Evolutionary conservation across 805 yeast genomes (phyloP), one percentile per base, ranked within the genome.

Genomic region (Spathaspora gorwiae): DNA sequence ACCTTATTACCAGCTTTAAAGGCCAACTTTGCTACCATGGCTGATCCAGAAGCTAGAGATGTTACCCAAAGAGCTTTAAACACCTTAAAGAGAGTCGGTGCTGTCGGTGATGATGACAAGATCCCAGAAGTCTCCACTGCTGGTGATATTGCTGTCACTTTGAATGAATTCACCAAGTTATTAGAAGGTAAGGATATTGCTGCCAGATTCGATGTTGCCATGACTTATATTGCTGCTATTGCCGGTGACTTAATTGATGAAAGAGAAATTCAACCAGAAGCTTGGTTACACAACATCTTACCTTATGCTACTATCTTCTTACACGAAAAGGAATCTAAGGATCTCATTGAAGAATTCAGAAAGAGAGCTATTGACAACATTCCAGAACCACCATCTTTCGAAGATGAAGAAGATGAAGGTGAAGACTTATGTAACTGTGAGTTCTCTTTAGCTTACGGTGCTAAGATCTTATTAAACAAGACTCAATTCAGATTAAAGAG

Each of bases 341-440:
- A 83, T 47, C 56, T 62, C 50, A 85, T 92, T 67, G 97, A 90
- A 75, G 88, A 86, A 73, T 89, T 83, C 85, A 90, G 98, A 82
- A 85, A 84, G 82, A 78, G 84, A 78, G 92, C 98, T 59, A 85
- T 94, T 68, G 96, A 90, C 79, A 94, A 94, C 90, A 92, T 94
- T 64, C 99, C 99, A 67, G 85, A 81, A 64, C 94, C 95, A 65
- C 95, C 97, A 67, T 75, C 83, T 66, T 90, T 90, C 75, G 98
- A 92, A 77, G 97, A 90, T 66, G 92, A 86, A 75, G 94, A 85
- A 69, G 97, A 90, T 69, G 98, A 94, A 70, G 99, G 98, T 79
- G 98, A 94, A 81, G 98, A 94, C 72, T 82, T 94, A 69, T 94
- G 99, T 85, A 94, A 94, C 96, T 92, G 98, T 87, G 99, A 94